Evolutionary conservation across 441 rosid species (phyloP).

Genomic region (Croton laevigatus): DNA sequence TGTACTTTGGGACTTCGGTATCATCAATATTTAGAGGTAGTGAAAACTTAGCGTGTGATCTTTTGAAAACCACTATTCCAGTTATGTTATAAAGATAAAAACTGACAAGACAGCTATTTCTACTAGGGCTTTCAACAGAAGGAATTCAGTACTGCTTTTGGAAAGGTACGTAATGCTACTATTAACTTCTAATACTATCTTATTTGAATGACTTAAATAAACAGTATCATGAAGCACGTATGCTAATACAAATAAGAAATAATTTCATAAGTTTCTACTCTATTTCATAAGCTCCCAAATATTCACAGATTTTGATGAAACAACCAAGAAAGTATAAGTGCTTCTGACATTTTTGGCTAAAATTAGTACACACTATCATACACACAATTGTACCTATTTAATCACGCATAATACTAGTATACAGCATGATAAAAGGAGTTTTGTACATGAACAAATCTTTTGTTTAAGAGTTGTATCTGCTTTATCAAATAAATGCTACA

Average conservation of each 20-base stretch:
- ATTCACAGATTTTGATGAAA: background rate
- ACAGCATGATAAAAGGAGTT: background rate
- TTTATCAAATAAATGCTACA: background rate
- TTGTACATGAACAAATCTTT: background rate
- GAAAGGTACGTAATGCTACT: constrained; percentile 62
- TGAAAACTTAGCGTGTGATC: background rate
- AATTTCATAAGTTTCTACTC: background rate
- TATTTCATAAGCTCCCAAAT: background rate
- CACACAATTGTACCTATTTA: background rate
- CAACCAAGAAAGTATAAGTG: background rate
- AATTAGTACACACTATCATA: background rate
- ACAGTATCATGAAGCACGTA: background rate
- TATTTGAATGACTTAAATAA: background rate
- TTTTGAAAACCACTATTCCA: constrained; percentile 11
- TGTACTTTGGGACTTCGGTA: constrained; percentile 92
- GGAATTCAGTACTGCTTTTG: constrained; percentile 85
- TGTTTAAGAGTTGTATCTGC: background rate
- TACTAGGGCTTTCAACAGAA: constrained; percentile 73
- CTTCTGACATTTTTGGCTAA: background rate
- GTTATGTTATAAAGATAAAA: constrained; percentile 15
- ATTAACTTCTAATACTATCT: constrained; percentile 13
- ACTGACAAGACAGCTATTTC: constrained; percentile 25
- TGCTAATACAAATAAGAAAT: background rate
- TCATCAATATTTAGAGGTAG: constrained; percentile 90
- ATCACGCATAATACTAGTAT: background rate